phyloP scores from a whole-genome alignment of 208 protist genomes.

The Acanthamoeba polyphaga region DNA sequence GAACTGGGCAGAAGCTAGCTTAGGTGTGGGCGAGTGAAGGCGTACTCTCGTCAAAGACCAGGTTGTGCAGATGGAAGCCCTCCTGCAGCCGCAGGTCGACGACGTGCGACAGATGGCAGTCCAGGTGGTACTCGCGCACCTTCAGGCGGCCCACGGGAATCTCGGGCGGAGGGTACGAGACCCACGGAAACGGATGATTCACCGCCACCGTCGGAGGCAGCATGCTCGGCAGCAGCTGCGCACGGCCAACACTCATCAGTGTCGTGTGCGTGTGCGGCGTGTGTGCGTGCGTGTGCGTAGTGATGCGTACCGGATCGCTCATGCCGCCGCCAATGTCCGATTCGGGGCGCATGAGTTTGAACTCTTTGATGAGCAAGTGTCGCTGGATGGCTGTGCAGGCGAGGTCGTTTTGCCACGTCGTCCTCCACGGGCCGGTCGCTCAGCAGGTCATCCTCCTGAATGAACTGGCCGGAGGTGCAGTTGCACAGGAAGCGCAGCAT shows the following conservation, averaged over 20 bases:
- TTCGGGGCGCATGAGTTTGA: conserved; percentile 21
- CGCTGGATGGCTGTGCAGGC: conserved; percentile 39
- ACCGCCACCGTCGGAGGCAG: conserved; percentile 36
- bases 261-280: neutral
- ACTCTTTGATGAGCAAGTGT: conserved; percentile 34
- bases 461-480: conserved; percentile 41
- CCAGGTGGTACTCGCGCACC: conserved; percentile 58
- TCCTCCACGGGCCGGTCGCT: neutral
- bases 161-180: conserved; percentile 17
- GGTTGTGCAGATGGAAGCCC: conserved; percentile 62
- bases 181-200: conserved; percentile 65
- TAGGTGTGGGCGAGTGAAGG: neutral
- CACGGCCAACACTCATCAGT: neutral
- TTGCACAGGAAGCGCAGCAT: conserved; percentile 53
- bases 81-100: conserved; percentile 67
- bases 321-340: neutral
- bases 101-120: conserved; percentile 67
- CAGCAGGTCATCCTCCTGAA: conserved; percentile 6
- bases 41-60: conserved; percentile 38
- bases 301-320: neutral
- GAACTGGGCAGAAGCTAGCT: neutral
- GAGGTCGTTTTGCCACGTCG: neutral
- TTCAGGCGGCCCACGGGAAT: conserved; percentile 45
- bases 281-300: neutral
- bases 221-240: conserved; percentile 32